A percentile compares a stretch with the other conserved stretches of the same genome.
Evolutionary conservation across 768 basidiomycete species (phyloP).

Genomic region (Lentinula sp.): DNA sequence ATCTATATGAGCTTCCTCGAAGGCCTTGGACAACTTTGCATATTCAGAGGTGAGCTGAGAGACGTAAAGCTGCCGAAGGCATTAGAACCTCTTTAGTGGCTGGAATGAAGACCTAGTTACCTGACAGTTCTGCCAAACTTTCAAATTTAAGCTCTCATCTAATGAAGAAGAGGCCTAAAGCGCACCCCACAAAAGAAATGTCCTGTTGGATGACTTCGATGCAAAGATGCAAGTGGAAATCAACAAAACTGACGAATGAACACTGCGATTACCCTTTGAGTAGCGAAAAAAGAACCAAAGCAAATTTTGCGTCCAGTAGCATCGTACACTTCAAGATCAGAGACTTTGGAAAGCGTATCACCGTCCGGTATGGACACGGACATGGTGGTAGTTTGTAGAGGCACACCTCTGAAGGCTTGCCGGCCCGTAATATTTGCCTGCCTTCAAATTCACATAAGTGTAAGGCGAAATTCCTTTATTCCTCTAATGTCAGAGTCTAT

Average conservation of each 20-base stretch:
- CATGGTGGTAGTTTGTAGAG: background rate
- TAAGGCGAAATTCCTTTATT: too few relatives aligned
- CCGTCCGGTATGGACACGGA: constrained; percentile 22
- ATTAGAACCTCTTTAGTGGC: background rate
- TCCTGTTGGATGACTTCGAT: constrained; percentile 23
- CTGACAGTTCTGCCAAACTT: background rate
- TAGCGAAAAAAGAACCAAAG: constrained; percentile 47
- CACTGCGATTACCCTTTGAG: constrained; percentile 50
- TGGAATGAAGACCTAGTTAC: background rate
- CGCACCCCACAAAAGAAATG: constrained; percentile 65
- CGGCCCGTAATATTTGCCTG: background rate
- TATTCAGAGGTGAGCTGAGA: constrained; percentile 27
- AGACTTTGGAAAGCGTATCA: constrained; percentile 27
- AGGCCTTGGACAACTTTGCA: constrained; percentile 15
- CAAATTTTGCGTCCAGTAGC: constrained; percentile 34
- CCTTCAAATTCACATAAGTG: background rate
- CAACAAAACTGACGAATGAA: constrained; percentile 44
- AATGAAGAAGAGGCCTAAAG: background rate
- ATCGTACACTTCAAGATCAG: constrained; percentile 36
- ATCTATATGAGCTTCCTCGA: constrained; percentile 31
- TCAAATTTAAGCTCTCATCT: background rate
- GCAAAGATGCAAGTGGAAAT: background rate
- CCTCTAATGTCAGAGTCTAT: background rate
- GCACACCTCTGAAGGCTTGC: too few relatives aligned
- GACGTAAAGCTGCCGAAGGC: constrained; percentile 41